These are phyloP conservation scores for Angomonas deanei DNA, from an alignment of 208 protist species.

Conservation along the genomic window DNA sequence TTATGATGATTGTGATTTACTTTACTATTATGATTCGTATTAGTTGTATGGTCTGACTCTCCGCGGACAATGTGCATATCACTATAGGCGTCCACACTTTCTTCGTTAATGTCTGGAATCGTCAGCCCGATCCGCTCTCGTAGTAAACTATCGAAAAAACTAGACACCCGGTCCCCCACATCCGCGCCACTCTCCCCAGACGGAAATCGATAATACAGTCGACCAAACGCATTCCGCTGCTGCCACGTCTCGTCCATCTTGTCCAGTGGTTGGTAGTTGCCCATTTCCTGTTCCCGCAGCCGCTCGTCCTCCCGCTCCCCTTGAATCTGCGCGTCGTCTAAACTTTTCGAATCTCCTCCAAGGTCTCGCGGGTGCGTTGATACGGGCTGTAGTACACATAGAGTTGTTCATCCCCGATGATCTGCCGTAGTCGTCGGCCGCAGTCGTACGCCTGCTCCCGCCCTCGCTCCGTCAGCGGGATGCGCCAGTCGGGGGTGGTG, in stretches of 20 bases:
- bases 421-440: slow-evolving; percentile 56
- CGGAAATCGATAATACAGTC: slow-evolving; percentile 90
- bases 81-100: slow-evolving; percentile 10
- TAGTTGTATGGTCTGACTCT: no score
- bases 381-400: slow-evolving; percentile 92
- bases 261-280: slow-evolving; percentile 85
- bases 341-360: slow-evolving; percentile 75
- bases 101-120: slow-evolving; percentile 56
- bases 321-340: slow-evolving; percentile 57
- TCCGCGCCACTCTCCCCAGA: slow-evolving; percentile 87
- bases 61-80: background rate
- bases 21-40: background rate
- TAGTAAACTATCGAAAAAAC: slow-evolving; percentile 84
- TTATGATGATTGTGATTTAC: background rate
- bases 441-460: slow-evolving; percentile 79
- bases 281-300: slow-evolving; percentile 92
- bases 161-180: slow-evolving; percentile 86
- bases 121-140: slow-evolving; percentile 65
- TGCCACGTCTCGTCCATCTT: slow-evolving; percentile 69
- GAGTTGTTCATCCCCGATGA: slow-evolving; percentile 72
- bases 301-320: slow-evolving; percentile 90
- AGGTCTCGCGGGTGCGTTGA: slow-evolving; percentile 75
- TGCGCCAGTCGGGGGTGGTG: slow-evolving; percentile 84
- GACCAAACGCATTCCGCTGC: slow-evolving; percentile 66
- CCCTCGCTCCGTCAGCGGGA: slow-evolving; percentile 77